Evolutionary conservation across 805 yeast genomes (phyloP).

Genomic region (Monosporozyma aerobia): DNA sequence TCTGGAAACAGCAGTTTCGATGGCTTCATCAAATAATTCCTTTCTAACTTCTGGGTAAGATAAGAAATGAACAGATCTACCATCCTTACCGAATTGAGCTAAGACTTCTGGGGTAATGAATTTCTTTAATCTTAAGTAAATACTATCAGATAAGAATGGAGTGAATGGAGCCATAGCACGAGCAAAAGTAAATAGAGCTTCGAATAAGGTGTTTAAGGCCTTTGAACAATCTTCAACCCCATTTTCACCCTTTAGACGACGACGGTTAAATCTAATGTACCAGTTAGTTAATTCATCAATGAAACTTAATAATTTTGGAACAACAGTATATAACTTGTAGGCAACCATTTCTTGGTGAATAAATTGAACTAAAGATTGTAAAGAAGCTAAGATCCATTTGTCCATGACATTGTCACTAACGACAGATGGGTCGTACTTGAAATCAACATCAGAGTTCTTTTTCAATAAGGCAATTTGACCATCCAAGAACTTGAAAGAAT

Average conservation of each 20-base stretch:
- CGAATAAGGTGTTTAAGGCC: constrained; percentile 86
- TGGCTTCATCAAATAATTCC: constrained; percentile 70
- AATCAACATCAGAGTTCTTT: constrained; percentile 63
- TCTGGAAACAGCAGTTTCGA: constrained; percentile 82
- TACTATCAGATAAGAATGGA: constrained; percentile 87
- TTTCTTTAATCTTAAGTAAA: constrained; percentile 65
- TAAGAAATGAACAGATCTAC: constrained; percentile 87
- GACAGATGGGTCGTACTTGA: constrained; percentile 57
- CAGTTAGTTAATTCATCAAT: constrained; percentile 95
- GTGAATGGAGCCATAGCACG: constrained; percentile 99
- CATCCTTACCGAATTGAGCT: constrained; percentile 43
- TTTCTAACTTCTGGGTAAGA: constrained; percentile 78
- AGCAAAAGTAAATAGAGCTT: constrained; percentile 76
- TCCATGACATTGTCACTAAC: constrained; percentile 88
- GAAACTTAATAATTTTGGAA: constrained; percentile 78
- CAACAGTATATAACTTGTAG: constrained; percentile 91
- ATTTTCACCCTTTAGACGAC: constrained; percentile 92
- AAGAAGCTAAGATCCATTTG: constrained; percentile 92
- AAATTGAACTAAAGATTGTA: constrained; percentile 79
- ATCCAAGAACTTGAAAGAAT: constrained; percentile 91
- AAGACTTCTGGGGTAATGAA: constrained; percentile 54
- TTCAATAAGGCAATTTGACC: constrained; percentile 81
- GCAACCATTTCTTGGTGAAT: constrained; percentile 85
- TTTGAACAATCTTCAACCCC: constrained; percentile 75
- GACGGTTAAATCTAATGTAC: constrained; percentile 97